Evolutionary conservation across 2,329 filamentous ascomycete species (phyloP), one percentile per base, ranked within the genome.

Genomic region (Pseudogymnoascus destructans): DNA sequence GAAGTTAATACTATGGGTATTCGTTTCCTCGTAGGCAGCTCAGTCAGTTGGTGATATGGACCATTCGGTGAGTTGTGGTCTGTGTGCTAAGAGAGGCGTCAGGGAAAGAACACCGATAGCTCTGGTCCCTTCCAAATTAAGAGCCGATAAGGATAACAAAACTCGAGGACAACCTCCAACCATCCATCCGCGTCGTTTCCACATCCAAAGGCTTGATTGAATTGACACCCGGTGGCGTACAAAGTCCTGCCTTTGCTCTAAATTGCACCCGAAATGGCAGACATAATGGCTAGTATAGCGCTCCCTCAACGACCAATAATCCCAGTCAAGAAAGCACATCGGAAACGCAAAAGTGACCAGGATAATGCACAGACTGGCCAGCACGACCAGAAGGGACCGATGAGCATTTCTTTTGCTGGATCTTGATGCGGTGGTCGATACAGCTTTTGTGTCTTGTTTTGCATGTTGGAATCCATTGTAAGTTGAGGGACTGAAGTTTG

Each of bases 61-160:
- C 42, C 3, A 17, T 27, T 17, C 5, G n/a, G 23, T 30, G 46
- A 27, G 23, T 15, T 46, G 13, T 17, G 46, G 23, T 52, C 23
- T 30, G 9, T 30, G 15, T 32, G 46, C 46, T 25, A 52, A 52
- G 46, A 30, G 2, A 30, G 2, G 8, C 11, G n/a, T 52, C 25
- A 30, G 46, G 46, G 25, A 52, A 32, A 15, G 15, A 32, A 52
- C 46, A 19, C n/a, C 15, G 46, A 52, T 32, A 10, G n/a, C 3
- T 27, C 46, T 52, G n/a, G 46, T 7, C 32, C 46, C 25, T 52
- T 52, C 46, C 25, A 52, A 32, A 52, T 19, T 30, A 52, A 30
- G 46, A 30, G 46, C 46, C 25, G 46, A 52, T 52, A 52, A 52
- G 25, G 46, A 52, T 52, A 52, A 52, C 25, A 52, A 52, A 52